phyloP scores from a whole-genome alignment of 495 filamentous ascomycete species.

The Stereocaulon alpinum region DNA sequence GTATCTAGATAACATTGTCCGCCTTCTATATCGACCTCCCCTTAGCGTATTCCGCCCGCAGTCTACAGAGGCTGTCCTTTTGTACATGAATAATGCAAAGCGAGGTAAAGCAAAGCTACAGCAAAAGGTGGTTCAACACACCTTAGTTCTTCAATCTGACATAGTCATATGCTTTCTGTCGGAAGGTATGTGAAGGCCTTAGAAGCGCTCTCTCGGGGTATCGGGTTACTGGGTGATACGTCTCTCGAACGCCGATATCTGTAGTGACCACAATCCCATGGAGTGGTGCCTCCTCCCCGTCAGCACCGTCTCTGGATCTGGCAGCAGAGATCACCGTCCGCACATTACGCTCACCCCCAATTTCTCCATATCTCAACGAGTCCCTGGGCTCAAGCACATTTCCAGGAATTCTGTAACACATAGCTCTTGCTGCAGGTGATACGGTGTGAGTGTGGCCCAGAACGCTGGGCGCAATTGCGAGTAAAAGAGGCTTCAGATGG shows the following conservation, averaged over 20 bases:
- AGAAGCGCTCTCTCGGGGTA: background rate
- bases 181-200: background rate
- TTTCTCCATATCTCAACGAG: background rate
- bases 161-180: background rate
- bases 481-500: conserved; percentile 1
- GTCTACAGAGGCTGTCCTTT: background rate
- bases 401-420: background rate
- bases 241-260: background rate
- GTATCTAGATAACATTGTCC: background rate
- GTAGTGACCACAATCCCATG: background rate
- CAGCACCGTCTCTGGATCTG: too few species aligned
- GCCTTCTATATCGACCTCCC: background rate
- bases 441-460: background rate
- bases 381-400: background rate
- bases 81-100: background rate
- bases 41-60: background rate
- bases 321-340: background rate
- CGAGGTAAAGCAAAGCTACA: background rate
- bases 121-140: too few species aligned
- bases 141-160: too few species aligned
- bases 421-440: background rate
- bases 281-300: too few species aligned
- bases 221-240: background rate
- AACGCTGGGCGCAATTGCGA: background rate
- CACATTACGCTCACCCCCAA: background rate